Evolutionary conservation across 768 basidiomycete species (phyloP), one percentile per base, ranked within the genome.

Genomic region (Hypsizygus marmoreus): DNA sequence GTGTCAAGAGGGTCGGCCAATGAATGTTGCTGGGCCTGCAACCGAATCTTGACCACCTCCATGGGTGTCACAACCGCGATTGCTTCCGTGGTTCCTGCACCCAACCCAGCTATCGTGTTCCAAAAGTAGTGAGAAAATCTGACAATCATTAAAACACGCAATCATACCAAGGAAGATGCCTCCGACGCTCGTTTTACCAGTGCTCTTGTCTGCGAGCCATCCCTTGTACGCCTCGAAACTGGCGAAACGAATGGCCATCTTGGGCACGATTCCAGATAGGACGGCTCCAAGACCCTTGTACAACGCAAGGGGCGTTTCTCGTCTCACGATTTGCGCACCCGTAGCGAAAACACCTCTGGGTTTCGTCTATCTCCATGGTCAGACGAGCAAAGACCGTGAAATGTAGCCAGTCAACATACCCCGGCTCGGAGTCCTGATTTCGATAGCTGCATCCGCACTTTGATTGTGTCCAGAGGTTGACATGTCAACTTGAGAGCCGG

Each of bases 371-470:
- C 36, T 17, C 25, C 17, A 19, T 13, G 20, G 31, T 56, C 26
- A 55, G 46, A 32, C 24, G 35, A 13, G 12, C 22, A 12, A 24
- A 16, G 25, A 16, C 4, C 24, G 22, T 23, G 19, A 24, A 29
- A n/a, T 23, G 16, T 5, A 37, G 30, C 17, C n/a, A n/a, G n/a
- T n/a, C 26, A 16, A 86, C 90, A 63, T 67, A 98, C 97, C 36
- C 97, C 97, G 41, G 89, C 82, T 31, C 75, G 65, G 45, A 74
- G 72, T 25, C 93, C 82, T 8, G 93, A 86, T 67, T 73, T 82
- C 47, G 90, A 91, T 45, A 99, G 84, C 72, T 99, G 97, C 97
- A 99, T 99, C n/a, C 97, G 91, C 56, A 97, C 95, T 73, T 98
- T 98, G 76, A 98, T 98, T 17, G 97, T 98, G 65, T 99, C 97